Base-by-base conservation (phyloP, 2,329 filamentous ascomycete species). In the Trichoderma koningii region DNA sequence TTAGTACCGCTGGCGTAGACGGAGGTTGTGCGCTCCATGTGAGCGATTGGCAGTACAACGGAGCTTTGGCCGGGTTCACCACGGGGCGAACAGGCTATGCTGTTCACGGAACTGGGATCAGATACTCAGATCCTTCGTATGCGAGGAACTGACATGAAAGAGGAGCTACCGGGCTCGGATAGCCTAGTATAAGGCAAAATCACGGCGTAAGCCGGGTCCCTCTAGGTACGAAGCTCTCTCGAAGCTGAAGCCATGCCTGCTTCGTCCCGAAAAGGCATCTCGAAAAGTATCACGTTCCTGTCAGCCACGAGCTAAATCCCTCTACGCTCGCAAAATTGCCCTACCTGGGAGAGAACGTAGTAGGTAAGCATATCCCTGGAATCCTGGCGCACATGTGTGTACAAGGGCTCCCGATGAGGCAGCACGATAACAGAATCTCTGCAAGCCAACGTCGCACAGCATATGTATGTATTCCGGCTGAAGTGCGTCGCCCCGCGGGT, bases 61-160 rank as follows among this genome's bases (percentile, higher is more conserved):
- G 21, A 55, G 38, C 7, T 23, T n/a, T 5, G 21, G 17, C 30
- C 45, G 17, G 47, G 47, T 42, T 42, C 45, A 51, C 26, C 56
- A 10, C 51, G 30, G 45, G 56, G 45, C 23, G 15, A 42, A 38
- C 45, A 14, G 34, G 14, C 34, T 42, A 60, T 7, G 45, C 26
- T 59, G n/a, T 21, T 42, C 23, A 45, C 28, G 17, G 56, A 34
- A 28, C 47, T 15, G n/a, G 56, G 56, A 51, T 42, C 19, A 14
- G 34, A 14, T 28, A 17, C 10, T 51, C 21, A 34, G 56, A 60
- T 60, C 56, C 45, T n/a, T 19, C 28, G 15, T 51, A 60, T 51
- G 56, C 56, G 47, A 51, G 4, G 19, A 60, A 48, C 26, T 41
- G 45, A 10, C 47, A 51, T 51, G n/a, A 60, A 60, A 50, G 9